A percentile compares a stretch with the other conserved stretches of the same genome.
Conservation (phyloP, 768 basidiomycete genomes). For the Tricholoma saponaceum region DNA sequence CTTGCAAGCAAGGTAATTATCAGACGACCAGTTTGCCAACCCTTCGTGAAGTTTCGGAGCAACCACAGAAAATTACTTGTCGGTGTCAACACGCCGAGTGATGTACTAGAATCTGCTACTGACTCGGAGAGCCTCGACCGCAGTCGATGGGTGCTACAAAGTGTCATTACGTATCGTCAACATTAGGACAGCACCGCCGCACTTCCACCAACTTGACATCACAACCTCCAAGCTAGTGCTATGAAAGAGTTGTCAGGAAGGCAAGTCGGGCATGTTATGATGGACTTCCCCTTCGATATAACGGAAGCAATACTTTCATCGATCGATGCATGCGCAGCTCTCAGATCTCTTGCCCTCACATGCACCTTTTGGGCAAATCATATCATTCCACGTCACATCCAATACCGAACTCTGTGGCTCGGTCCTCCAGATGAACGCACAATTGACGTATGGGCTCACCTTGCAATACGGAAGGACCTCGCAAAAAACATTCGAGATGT, state of each 20-base stretch:
- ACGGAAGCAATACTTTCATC: neutral
- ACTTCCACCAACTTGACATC: too few relatives aligned
- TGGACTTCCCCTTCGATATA: neutral
- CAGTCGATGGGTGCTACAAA: too few relatives aligned
- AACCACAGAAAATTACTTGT: too few relatives aligned
- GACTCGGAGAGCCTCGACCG: too few relatives aligned
- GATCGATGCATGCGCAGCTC: neutral
- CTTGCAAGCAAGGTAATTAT: too few relatives aligned
- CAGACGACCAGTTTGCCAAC: too few relatives aligned
- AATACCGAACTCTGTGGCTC: neutral
- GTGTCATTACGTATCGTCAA: too few relatives aligned
- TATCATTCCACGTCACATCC: neutral
- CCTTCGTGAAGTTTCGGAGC: too few relatives aligned
- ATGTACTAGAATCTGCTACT: too few relatives aligned
- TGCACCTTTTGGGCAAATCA: neutral
- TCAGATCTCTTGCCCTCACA: neutral
- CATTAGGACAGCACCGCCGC: too few relatives aligned
- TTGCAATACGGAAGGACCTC: neutral
- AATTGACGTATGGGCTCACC: neutral
- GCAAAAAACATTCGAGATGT: slow-evolving; percentile 1
- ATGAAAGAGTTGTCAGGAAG: neutral
- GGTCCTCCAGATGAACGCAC: neutral
- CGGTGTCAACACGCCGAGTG: too few relatives aligned
- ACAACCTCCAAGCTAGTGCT: too few relatives aligned
- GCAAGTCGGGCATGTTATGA: neutral